Evolutionary conservation across 371 early-diverging fungal species (phyloP).

Genomic region (Apophysomyces variabilis): DNA sequence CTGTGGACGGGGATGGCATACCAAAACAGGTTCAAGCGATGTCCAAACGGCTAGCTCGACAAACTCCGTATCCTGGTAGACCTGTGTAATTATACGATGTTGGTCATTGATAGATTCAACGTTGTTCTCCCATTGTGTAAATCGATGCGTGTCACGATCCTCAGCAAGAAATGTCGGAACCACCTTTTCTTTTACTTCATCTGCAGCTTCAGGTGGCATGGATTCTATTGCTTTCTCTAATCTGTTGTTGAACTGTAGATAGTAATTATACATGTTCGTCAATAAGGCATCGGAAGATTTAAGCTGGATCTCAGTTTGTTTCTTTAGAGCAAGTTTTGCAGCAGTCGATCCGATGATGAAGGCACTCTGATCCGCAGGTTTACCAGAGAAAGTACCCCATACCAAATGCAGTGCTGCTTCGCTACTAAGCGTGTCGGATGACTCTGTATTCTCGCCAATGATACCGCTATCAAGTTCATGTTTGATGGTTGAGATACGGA

Average conservation of each 20-base stretch:
- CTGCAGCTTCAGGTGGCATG: conserved; percentile 11
- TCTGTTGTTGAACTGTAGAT: conserved; percentile 15
- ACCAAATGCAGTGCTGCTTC: conserved; percentile 24
- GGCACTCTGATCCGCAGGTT: conserved; percentile 18
- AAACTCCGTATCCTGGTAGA: conserved; percentile 42
- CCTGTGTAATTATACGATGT: conserved; percentile 28
- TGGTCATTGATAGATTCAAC: conserved; percentile 31
- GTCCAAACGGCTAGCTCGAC: conserved; percentile 23
- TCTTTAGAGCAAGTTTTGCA: conserved; percentile 19
- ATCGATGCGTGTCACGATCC: conserved; percentile 19
- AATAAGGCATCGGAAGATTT: conserved; percentile 28
- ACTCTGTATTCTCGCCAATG: conserved; percentile 23
- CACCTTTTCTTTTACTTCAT: conserved; percentile 16
- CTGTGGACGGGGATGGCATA: conserved; percentile 7
- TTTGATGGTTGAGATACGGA: conserved; percentile 30
- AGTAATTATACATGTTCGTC: conserved; percentile 36
- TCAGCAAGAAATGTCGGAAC: conserved; percentile 33
- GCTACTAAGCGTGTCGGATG: conserved; percentile 18
- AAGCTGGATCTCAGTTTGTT: conserved; percentile 27
- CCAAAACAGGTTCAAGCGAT: conserved; percentile 12
- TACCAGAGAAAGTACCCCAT: conserved; percentile 31
- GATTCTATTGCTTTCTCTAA: conserved; percentile 3
- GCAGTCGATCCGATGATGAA: conserved; percentile 30
- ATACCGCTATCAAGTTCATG: conserved; percentile 24
- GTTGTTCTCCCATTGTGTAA: conserved; percentile 35